Evolutionary conservation across 148 eudicot genomes (phyloP), one percentile per base, ranked within the genome.

Genomic region (Rhododendron henanense): DNA sequence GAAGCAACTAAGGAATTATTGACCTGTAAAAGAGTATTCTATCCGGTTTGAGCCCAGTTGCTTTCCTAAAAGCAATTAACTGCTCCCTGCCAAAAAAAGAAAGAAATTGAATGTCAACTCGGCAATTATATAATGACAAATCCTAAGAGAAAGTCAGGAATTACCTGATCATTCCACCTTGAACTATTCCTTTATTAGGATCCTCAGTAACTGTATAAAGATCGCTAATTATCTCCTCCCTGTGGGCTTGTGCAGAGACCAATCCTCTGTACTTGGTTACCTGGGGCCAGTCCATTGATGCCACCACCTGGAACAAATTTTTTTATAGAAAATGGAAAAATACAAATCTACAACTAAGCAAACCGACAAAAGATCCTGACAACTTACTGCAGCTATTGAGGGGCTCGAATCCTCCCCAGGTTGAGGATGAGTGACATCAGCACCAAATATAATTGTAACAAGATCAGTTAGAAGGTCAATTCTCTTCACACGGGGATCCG

Each of bases 371-470:
- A 35, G 31, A 44, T 33, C 61, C 23, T 61, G 4, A 76, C 16
- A 81, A 31, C 89, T 86, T 93, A 95, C 99, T 31, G 98, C 98
- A 63, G 98, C 98, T 5, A 97, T 93, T 14, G 99, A 97, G 13
- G 99, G 94, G 75, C 89, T 90, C 13, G 92, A 91, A 83, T 94
- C 99, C 86, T 97, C 99, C 79, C 99, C 99, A 1, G 95, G 96
- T 61, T 86, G 69, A 14, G 98, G 93, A 90, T 95, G 99, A 33
- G 99, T 95, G 2, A 97, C 98, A 92, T 97, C 98, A 79, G 98
- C 99, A 47, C 98, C 99, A 83, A 97, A 92, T 7, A 97, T 89
- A 0, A 97, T 97, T 2, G 98, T 97, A 0, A 95, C 93, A 7
- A 50, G 57, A 74, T 95, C 98, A 35, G 89, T 86, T 10, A 97